phyloP scores from a whole-genome alignment of 495 filamentous ascomycete species.

The Xylaria grammica region DNA sequence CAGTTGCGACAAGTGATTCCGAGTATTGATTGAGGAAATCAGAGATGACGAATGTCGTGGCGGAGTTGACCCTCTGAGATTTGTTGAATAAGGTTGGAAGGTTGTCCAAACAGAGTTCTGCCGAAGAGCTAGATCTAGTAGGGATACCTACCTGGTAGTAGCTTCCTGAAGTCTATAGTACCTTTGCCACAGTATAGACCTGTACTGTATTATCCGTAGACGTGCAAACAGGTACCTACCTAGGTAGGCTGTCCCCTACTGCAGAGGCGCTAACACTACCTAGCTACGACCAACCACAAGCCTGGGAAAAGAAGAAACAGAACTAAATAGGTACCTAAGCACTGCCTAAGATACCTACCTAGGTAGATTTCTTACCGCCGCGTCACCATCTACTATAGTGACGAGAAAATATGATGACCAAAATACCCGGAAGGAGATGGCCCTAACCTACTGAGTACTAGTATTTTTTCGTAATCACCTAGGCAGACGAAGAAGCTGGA shows the following conservation, averaged over 20 bases:
- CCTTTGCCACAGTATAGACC: not conserved
- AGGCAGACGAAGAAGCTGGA: too few relatives aligned
- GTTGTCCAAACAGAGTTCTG: constrained; percentile 14
- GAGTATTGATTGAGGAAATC: constrained; percentile 2
- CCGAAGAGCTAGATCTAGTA: constrained; percentile 6
- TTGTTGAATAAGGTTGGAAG: constrained; percentile 21
- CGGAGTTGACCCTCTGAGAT: constrained; percentile 5
- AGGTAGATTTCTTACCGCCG: too few relatives aligned
- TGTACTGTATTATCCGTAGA: too few relatives aligned
- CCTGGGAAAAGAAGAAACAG: not conserved
- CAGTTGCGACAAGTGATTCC: constrained; percentile 8
- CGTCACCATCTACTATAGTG: too few relatives aligned
- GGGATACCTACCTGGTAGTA: not conserved
- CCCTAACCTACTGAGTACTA: not conserved
- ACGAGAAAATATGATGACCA: too few relatives aligned
- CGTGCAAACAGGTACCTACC: too few relatives aligned
- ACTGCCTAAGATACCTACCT: too few relatives aligned
- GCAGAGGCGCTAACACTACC: not conserved
- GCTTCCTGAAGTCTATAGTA: not conserved
- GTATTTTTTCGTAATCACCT: too few relatives aligned
- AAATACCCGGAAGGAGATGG: not conserved
- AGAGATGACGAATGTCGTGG: constrained; percentile 8
- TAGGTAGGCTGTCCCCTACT: not conserved
- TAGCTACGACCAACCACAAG: not conserved
- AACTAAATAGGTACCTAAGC: too few relatives aligned